Conservation (phyloP, 805 yeast species). For the Kodamaea nitidulidarum region DNA sequence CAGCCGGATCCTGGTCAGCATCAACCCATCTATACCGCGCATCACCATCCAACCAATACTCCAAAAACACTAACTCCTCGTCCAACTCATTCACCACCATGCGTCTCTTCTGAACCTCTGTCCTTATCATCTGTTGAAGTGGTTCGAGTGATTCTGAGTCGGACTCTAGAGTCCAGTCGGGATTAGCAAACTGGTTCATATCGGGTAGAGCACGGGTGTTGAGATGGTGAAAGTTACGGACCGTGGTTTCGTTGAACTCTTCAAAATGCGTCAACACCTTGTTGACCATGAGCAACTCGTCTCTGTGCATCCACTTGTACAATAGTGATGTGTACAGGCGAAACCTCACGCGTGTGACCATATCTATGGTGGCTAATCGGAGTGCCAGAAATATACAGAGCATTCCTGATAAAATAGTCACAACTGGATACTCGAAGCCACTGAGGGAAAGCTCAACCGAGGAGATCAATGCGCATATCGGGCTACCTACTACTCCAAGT, state of each 20-base stretch:
- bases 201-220: slow-evolving; percentile 18
- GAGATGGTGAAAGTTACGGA: slow-evolving; percentile 36
- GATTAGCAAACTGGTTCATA: slow-evolving; percentile 4
- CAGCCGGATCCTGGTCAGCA: slow-evolving; percentile 46
- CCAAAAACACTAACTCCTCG: slow-evolving; percentile 34
- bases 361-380: not conserved
- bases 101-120: slow-evolving; percentile 22
- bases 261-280: slow-evolving; percentile 38
- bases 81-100: slow-evolving; percentile 35
- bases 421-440: not conserved
- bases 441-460: not conserved
- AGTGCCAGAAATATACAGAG: not conserved
- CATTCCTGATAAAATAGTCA: not conserved
- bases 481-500: not conserved
- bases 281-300: slow-evolving; percentile 30
- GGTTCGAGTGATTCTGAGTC: slow-evolving; percentile 1
- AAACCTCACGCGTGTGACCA: slow-evolving; percentile 24
- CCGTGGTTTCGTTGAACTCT: slow-evolving; percentile 39
- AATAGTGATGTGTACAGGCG: slow-evolving; percentile 27
- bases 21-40: slow-evolving; percentile 40
- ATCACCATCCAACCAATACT: slow-evolving; percentile 36
- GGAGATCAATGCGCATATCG: not conserved
- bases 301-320: slow-evolving; percentile 26
- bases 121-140: slow-evolving; percentile 11
- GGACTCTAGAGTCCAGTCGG: slow-evolving; percentile 23